A percentile compares a stretch with the other conserved stretches of the same genome.
Conservation (phyloP, 805 yeast genomes). For the Saturnispora zaruensis region DNA sequence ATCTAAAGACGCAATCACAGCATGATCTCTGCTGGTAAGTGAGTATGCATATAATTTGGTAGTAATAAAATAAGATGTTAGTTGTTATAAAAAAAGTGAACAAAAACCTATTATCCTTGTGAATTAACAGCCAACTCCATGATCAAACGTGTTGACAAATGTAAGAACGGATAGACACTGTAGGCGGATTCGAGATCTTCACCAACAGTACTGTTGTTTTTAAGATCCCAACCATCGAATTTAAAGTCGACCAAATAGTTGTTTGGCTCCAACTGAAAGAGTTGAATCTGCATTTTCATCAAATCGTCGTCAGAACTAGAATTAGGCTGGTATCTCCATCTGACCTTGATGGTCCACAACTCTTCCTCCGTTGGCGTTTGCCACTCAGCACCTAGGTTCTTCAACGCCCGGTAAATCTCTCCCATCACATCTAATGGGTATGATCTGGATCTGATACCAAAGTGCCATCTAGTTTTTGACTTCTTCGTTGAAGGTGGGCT, state of each 20-base stretch:
- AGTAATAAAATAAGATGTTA: too few relatives aligned
- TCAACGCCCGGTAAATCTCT: slow-evolving; percentile 89
- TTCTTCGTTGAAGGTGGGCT: slow-evolving; percentile 58
- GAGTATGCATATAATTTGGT: too few relatives aligned
- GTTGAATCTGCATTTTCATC: slow-evolving; percentile 95
- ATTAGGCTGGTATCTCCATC: slow-evolving; percentile 70
- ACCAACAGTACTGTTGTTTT: slow-evolving; percentile 33
- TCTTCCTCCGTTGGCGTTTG: slow-evolving; percentile 91
- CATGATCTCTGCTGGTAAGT: too few relatives aligned
- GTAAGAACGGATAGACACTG: slow-evolving; percentile 91
- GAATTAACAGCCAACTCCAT: slow-evolving; percentile 96
- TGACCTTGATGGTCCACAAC: slow-evolving; percentile 88
- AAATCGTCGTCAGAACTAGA: slow-evolving; percentile 48
- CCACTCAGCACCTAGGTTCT: slow-evolving; percentile 96
- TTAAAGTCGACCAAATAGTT: slow-evolving; percentile 94
- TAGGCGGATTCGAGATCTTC: slow-evolving; percentile 81
- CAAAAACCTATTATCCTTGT: slow-evolving; percentile 33
- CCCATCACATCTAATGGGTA: slow-evolving; percentile 99
- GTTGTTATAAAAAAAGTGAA: background rate
- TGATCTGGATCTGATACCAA: slow-evolving; percentile 91
- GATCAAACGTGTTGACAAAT: slow-evolving; percentile 81
- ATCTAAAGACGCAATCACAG: background rate
- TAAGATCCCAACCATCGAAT: slow-evolving; percentile 91
- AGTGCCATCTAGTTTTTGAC: slow-evolving; percentile 96
- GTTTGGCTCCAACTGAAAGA: slow-evolving; percentile 92